Percentiles rank a stretch among this genome's conserved stretches.
Conservation (phyloP, 2,329 filamentous ascomycete species). For the Pleomassaria siparia region DNA sequence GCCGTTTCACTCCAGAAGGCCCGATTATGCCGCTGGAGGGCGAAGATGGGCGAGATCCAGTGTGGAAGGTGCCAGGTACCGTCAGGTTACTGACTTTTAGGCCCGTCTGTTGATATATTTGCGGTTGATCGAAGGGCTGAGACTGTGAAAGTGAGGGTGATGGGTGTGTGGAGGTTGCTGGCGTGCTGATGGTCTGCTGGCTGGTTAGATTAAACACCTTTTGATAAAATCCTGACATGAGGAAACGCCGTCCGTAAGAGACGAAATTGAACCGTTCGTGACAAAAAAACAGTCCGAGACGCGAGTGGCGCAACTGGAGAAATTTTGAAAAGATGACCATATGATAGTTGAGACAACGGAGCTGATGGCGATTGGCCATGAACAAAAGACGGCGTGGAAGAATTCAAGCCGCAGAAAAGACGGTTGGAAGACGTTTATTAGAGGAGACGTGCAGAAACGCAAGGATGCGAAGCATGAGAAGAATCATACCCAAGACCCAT, state of each 20-base stretch:
- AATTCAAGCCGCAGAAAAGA: constrained; percentile 1
- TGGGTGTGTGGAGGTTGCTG: background rate
- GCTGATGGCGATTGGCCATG: background rate
- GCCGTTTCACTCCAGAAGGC: background rate
- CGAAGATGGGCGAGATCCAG: background rate
- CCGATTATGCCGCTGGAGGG: background rate
- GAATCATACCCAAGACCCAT: constrained; percentile 20
- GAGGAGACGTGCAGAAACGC: constrained; percentile 3
- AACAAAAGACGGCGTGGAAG: background rate
- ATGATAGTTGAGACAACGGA: background rate
- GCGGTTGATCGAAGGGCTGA: constrained; percentile 8
- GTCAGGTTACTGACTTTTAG: background rate
- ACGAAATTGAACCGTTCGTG: background rate
- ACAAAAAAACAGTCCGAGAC: background rate
- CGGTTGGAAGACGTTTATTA: background rate
- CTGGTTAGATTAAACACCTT: constrained; percentile 9
- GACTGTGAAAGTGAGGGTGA: background rate
- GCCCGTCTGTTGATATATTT: background rate
- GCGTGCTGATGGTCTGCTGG: constrained; percentile 1
- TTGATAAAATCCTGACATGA: background rate
- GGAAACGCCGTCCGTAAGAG: background rate
- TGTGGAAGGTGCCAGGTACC: background rate
- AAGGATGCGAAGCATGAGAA: constrained; percentile 2
- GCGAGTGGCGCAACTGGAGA: constrained; percentile 1
- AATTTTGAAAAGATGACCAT: background rate